These are phyloP conservation scores for Melastoma malabathricum DNA, from an alignment of 345 rosid genomes.

Conservation along the genomic window DNA sequence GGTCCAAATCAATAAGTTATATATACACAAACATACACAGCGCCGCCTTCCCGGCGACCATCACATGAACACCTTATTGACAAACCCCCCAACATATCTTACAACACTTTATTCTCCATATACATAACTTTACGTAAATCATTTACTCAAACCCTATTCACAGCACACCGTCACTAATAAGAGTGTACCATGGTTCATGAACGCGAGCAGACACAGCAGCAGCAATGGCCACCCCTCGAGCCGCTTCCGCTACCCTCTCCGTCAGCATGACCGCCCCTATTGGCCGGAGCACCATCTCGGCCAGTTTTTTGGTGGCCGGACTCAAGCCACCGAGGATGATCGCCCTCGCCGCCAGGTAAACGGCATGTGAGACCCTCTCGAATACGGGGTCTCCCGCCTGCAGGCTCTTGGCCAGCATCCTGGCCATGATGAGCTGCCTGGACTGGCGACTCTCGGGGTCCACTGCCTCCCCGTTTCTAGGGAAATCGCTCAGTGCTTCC, in stretches of 20 bases:
- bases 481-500: conserved; percentile 26
- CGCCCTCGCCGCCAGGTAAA: conserved; percentile 57
- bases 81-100: background rate
- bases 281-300: conserved; percentile 42
- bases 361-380: conserved; percentile 48
- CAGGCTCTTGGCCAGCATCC: conserved; percentile 62
- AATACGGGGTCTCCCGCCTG: conserved; percentile 69
- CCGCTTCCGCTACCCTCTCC: conserved; percentile 48
- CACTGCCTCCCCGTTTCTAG: conserved; percentile 2
- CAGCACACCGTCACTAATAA: conserved; percentile 17
- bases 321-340: conserved; percentile 53
- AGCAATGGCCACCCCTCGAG: conserved; percentile 40
- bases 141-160: background rate
- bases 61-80: background rate
- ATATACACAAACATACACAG: background rate
- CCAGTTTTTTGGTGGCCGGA: conserved; percentile 35
- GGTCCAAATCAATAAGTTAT: background rate
- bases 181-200: conserved; percentile 58
- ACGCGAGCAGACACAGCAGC: conserved; percentile 49
- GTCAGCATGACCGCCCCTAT: conserved; percentile 42
- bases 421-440: conserved; percentile 47
- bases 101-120: no score
- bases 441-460: conserved; percentile 6
- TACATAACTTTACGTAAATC: background rate
- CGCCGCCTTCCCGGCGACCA: background rate